Conservation (phyloP, 2,329 filamentous ascomycete genomes). For the Diaporthe destruens region DNA sequence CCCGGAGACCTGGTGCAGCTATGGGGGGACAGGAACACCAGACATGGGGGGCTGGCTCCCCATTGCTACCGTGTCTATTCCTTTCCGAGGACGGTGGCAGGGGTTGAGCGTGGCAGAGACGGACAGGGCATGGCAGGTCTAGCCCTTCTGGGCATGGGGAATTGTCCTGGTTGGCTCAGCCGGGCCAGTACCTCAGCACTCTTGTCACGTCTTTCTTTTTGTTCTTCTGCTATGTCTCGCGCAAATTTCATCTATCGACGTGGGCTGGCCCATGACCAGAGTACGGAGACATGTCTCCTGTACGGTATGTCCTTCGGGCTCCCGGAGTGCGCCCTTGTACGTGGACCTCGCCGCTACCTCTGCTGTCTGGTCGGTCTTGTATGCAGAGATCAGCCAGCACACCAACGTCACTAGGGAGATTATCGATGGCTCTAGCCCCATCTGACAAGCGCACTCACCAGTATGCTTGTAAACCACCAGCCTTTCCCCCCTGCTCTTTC, state of each 20-base stretch:
- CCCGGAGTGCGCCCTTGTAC: not conserved
- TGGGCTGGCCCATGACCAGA: not conserved
- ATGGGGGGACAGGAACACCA: slow-evolving; percentile 38
- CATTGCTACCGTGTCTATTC: slow-evolving; percentile 32
- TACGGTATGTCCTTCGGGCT: not conserved
- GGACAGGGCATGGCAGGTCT: slow-evolving; percentile 14
- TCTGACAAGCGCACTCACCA: slow-evolving; percentile 5
- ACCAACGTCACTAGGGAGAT: slow-evolving; percentile 28
- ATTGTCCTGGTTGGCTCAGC: slow-evolving; percentile 13
- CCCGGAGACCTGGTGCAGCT: slow-evolving; percentile 45
- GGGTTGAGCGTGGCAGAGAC: slow-evolving; percentile 28
- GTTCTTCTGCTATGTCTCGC: slow-evolving; percentile 33
- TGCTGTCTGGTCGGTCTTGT: slow-evolving; percentile 1
- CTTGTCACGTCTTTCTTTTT: slow-evolving; percentile 12
- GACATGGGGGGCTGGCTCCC: slow-evolving; percentile 34
- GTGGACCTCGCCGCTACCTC: not conserved
- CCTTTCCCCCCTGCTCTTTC: not conserved
- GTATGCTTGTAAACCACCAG: slow-evolving; percentile 2
- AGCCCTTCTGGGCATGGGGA: slow-evolving; percentile 31
- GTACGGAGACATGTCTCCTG: not conserved
- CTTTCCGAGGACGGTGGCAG: slow-evolving; percentile 28
- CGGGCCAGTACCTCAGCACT: slow-evolving; percentile 16
- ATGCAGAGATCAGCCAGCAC: slow-evolving; percentile 12
- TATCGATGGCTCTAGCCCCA: slow-evolving; percentile 27
- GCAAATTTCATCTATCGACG: not conserved